Evolutionary conservation across 306 rosid genomes (phyloP).

Genomic region (Sesbania bispinosa): DNA sequence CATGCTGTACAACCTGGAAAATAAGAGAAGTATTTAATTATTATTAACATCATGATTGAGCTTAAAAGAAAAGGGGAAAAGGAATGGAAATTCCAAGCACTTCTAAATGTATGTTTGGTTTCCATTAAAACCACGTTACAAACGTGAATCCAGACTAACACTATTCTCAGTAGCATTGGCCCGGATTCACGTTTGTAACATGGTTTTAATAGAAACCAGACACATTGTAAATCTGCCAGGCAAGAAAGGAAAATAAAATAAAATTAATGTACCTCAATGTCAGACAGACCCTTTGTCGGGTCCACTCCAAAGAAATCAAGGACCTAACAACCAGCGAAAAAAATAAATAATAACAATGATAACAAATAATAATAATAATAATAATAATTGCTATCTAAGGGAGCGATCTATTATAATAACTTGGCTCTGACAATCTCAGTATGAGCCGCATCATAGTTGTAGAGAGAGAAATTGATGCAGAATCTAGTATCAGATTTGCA

Average conservation of each 20-base stretch:
- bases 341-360: neutral
- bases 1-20: slow-evolving; percentile 70
- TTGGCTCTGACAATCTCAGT: slow-evolving; percentile 2
- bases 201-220: too few species aligned
- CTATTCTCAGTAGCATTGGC: too few species aligned
- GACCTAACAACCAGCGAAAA: slow-evolving; percentile 52
- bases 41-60: neutral
- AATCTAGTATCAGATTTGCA: neutral
- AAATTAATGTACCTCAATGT: slow-evolving; percentile 54
- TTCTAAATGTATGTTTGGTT: too few species aligned
- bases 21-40: neutral
- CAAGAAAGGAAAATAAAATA: neutral
- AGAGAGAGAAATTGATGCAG: neutral
- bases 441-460: slow-evolving; percentile 4
- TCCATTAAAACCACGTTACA: too few species aligned
- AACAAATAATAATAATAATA: neutral
- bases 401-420: slow-evolving; percentile 2
- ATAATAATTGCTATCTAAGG: neutral
- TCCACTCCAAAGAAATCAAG: slow-evolving; percentile 86
- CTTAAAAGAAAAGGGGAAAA: neutral
- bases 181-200: too few species aligned
- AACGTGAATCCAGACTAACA: too few species aligned
- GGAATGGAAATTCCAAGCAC: neutral
- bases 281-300: slow-evolving; percentile 72
- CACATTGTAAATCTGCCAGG: neutral